These are phyloP conservation scores for Penicillium sp. DNA, from an alignment of 2,329 filamentous ascomycete genomes.

Conservation along the genomic window DNA sequence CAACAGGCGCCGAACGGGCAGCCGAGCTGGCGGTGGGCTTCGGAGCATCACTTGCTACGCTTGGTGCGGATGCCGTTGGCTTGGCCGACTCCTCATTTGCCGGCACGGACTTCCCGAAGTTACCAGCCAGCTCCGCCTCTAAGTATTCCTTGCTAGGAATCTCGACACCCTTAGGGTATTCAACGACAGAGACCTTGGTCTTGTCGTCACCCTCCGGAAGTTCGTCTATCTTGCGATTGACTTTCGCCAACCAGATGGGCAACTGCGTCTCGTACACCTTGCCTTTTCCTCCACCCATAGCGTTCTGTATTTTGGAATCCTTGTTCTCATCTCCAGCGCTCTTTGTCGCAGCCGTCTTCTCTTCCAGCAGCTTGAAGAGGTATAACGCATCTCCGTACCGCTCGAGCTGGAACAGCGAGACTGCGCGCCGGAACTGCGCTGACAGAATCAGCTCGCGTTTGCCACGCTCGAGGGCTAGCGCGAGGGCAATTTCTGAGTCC, in stretches of 20 bases:
- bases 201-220: slow-evolving; percentile 52
- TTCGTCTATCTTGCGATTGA: slow-evolving; percentile 51
- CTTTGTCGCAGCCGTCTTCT: slow-evolving; percentile 51
- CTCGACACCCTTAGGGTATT: slow-evolving; percentile 52
- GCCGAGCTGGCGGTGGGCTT: not conserved
- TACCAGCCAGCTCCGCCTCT: slow-evolving; percentile 32
- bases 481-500: slow-evolving; percentile 67
- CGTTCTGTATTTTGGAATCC: not conserved
- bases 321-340: not conserved
- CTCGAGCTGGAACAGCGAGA: slow-evolving; percentile 68
- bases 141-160: slow-evolving; percentile 43
- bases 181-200: slow-evolving; percentile 47
- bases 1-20: slow-evolving; percentile 7
- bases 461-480: slow-evolving; percentile 63
- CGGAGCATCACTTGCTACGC: not conserved
- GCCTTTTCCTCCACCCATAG: slow-evolving; percentile 27
- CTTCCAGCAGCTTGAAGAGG: slow-evolving; percentile 59
- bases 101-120: slow-evolving; percentile 23
- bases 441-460: slow-evolving; percentile 73
- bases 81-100: not conserved
- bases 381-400: slow-evolving; percentile 72
- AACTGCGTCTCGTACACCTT: slow-evolving; percentile 39
- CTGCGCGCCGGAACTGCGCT: slow-evolving; percentile 77
- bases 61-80: not conserved
- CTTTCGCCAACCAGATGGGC: slow-evolving; percentile 59